A percentile compares a stretch with the other conserved stretches of the same genome.
phyloP scores from a whole-genome alignment of 257 asterid genomes.

The Solanum sparsipilum region DNA sequence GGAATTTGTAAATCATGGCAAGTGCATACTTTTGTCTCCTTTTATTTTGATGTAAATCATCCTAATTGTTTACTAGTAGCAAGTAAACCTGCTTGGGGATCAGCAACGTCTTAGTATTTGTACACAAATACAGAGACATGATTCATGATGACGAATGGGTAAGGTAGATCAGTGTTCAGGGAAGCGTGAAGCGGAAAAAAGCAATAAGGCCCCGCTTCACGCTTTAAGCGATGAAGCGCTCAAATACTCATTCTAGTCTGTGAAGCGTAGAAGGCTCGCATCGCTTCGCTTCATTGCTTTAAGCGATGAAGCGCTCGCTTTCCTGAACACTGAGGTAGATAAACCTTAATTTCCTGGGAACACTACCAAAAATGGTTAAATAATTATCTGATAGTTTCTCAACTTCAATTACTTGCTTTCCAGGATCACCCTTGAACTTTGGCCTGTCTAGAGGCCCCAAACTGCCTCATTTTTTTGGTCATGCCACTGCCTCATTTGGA shows the following conservation, averaged over 20 bases:
- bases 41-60: neutral
- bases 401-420: neutral
- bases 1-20: slow-evolving; percentile 80
- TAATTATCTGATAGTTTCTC: neutral
- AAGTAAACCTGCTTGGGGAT: neutral
- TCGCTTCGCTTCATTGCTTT: too few relatives aligned
- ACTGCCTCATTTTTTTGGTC: neutral
- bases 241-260: too few relatives aligned
- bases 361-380: neutral
- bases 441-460: neutral
- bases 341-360: neutral
- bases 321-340: neutral
- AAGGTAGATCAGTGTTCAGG: neutral
- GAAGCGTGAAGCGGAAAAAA: too few relatives aligned
- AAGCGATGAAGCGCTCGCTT: too few relatives aligned
- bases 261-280: too few relatives aligned
- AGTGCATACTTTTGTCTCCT: slow-evolving; percentile 12
- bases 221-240: too few relatives aligned
- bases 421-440: neutral
- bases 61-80: neutral
- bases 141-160: neutral
- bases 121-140: neutral
- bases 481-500: neutral
- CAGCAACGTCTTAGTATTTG: neutral
- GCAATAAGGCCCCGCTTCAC: too few relatives aligned